Evolutionary conservation across 768 basidiomycete genomes (phyloP), one percentile per base, ranked within the genome.

Genomic region (Filobasidium floriforme): DNA sequence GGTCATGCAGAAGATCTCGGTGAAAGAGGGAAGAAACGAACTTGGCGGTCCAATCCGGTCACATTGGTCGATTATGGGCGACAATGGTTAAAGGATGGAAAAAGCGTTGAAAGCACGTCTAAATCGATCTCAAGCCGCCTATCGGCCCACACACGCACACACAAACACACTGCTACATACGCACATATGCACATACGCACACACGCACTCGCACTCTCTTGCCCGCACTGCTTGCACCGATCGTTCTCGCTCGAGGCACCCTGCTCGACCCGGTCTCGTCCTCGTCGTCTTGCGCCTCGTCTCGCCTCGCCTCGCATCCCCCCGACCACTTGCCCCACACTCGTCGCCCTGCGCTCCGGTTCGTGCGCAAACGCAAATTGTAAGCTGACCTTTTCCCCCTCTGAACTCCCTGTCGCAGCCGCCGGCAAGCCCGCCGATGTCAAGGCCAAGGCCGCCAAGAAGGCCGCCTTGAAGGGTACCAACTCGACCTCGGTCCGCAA

Each of bases 371-470:
- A 49, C 2, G 46, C 2, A 12, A 28, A 24, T 19, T 28, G 52
- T n/a, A 6, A 14, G 29, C 19, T 57, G 54, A 22, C 26, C 6
- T 12, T 54, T 10, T 12, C 18, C 28, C 44, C 55, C 28, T 4
- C 32, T 65, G 46, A 15, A 49, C 14, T 49, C 18, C 24, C 37
- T 60, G 28, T 51, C 26, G 32, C 57, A 59, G 64, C 76, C 70
- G 73, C 74, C 61, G 73, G 75, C 68, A 76, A 76, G 67, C 73
- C 79, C 73, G 76, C 73, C 69, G 80, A 79, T 72, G 79, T 82
- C 71, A 93, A 93, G 82, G 92, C 92, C 75, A 91, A 92, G 83
- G 83, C 88, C 51, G 92, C 96, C 52, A 96, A 93, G 84, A 98
- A 98, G 83, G 92, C 93, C 12, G 93, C 88, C 64, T 85, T 97